phyloP scores from a whole-genome alignment of 108 stramenopile species.

The Pseudonitzschia delicatissima region DNA sequence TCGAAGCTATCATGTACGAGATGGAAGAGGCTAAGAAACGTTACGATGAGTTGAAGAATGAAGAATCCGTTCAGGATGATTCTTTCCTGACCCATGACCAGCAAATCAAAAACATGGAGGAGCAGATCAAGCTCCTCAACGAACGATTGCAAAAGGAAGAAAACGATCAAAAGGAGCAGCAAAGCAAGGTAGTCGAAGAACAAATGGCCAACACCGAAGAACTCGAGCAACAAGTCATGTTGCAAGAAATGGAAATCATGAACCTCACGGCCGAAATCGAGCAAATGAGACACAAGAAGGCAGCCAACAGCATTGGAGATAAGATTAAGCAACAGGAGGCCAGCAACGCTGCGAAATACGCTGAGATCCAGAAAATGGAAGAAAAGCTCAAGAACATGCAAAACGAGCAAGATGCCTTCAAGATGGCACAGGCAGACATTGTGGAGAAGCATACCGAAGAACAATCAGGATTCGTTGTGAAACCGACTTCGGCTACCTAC shows the following conservation, averaged over 20 bases:
- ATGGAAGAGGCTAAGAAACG: slow-evolving; percentile 20
- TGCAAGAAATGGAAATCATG: slow-evolving; percentile 14
- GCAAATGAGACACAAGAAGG: neutral
- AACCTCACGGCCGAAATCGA: slow-evolving; percentile 2
- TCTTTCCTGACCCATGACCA: slow-evolving; percentile 23
- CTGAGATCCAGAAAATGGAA: slow-evolving; percentile 22
- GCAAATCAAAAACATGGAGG: slow-evolving; percentile 23
- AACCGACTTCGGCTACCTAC: slow-evolving; percentile 60
- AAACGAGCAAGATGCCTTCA: slow-evolving; percentile 10
- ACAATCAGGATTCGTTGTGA: slow-evolving; percentile 35
- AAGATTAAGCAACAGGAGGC: neutral
- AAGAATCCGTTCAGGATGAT: slow-evolving; percentile 14
- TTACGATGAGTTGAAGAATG: slow-evolving; percentile 16
- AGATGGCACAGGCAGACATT: neutral
- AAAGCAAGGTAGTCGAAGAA: neutral
- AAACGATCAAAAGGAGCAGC: neutral
- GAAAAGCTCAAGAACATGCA: slow-evolving; percentile 11
- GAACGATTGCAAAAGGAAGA: neutral
- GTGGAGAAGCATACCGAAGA: neutral
- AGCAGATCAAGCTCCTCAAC: slow-evolving; percentile 13
- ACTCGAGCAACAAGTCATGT: slow-evolving; percentile 2
- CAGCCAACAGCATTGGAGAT: neutral
- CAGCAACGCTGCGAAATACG: slow-evolving; percentile 20
- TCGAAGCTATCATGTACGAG: slow-evolving; percentile 23
- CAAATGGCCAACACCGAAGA: slow-evolving; percentile 3